Percentiles rank a stretch among this genome's conserved stretches.
These are phyloP conservation scores for Triangularia verruculosa DNA, from an alignment of 2,329 filamentous ascomycete species.

Conservation along the genomic window DNA sequence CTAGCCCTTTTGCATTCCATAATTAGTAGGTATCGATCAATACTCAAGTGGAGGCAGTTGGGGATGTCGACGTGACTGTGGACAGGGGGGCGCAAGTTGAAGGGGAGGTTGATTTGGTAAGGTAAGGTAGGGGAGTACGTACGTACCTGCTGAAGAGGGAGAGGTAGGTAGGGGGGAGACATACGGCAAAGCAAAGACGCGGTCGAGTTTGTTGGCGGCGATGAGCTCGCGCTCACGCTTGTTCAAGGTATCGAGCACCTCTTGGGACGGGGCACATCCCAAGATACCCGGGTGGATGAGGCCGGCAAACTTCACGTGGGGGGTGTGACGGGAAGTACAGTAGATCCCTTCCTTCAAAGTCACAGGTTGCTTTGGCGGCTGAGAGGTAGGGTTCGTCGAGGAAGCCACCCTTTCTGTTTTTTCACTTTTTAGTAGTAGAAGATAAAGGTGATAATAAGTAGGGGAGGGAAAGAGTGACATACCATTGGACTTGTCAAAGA, in stretches of 20 bases:
- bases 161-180: background rate
- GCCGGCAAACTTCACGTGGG: conserved; percentile 81
- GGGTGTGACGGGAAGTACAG: conserved; percentile 82
- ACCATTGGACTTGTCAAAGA: conserved; percentile 78
- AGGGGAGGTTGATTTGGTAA: conserved; percentile 80
- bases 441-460: background rate
- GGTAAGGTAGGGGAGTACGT: background rate
- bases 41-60: conserved; percentile 90
- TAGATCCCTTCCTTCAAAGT: conserved; percentile 58
- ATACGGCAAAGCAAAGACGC: conserved; percentile 69
- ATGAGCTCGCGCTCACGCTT: conserved; percentile 78
- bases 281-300: conserved; percentile 91
- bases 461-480: conserved; percentile 34
- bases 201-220: conserved; percentile 60
- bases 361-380: conserved; percentile 63
- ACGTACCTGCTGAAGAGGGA: background rate
- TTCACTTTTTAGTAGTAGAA: background rate
- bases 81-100: conserved; percentile 82
- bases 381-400: conserved; percentile 83
- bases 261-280: conserved; percentile 78
- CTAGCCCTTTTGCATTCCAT: too few species aligned
- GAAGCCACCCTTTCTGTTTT: conserved; percentile 65
- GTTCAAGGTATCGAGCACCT: conserved; percentile 81
- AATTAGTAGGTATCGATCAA: too few species aligned
- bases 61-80: conserved; percentile 88